These are phyloP conservation scores for Leptodermis oblonga DNA, from an alignment of 257 asterid species.

Conservation along the genomic window DNA sequence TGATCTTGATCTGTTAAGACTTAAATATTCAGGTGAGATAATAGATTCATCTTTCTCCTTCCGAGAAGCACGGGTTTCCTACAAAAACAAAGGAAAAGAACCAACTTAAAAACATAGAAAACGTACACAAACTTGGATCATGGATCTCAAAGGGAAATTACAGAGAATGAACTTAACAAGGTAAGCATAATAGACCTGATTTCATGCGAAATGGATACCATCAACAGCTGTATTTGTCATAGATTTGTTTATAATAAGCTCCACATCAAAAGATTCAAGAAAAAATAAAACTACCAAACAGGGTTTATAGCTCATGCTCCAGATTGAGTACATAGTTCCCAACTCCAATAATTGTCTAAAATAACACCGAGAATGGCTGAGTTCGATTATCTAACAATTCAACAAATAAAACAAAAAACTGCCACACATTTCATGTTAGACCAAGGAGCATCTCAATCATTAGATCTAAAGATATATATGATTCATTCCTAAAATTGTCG, in stretches of 20 bases:
- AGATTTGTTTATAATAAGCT: background rate
- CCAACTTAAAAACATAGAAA: background rate
- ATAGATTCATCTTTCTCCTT: conserved; percentile 20
- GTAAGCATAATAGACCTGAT: background rate
- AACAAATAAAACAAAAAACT: background rate
- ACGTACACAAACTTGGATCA: background rate
- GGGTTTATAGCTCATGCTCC: background rate
- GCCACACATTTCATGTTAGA: background rate
- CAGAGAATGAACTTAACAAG: background rate
- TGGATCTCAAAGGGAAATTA: background rate
- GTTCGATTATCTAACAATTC: background rate
- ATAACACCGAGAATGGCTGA: background rate
- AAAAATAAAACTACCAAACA: background rate
- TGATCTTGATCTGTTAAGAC: conserved; percentile 59
- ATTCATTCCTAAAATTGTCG: background rate
- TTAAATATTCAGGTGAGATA: conserved; percentile 37
- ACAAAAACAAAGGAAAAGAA: conserved; percentile 19
- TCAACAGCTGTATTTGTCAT: background rate
- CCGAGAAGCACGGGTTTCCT: conserved; percentile 32
- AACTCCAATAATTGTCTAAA: background rate
- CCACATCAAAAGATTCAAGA: background rate
- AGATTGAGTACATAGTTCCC: background rate
- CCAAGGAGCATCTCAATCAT: background rate
- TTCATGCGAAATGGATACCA: background rate
- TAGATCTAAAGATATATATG: background rate